These are phyloP conservation scores for Eimeria maxima DNA, from an alignment of 169 alveolate species.

Conservation along the genomic window DNA sequence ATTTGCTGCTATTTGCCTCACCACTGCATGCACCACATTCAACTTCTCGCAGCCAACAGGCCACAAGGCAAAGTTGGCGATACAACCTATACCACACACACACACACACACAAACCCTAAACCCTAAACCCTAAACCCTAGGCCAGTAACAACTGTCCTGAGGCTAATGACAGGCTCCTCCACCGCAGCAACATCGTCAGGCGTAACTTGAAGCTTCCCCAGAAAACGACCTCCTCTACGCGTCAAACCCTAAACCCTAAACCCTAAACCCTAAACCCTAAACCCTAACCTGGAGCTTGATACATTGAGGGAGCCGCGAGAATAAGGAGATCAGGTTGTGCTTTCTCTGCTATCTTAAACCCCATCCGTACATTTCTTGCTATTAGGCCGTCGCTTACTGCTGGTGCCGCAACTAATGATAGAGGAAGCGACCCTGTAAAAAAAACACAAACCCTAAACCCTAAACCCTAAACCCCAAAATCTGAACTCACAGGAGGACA, in stretches of 20 bases:
- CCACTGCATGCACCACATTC: background rate
- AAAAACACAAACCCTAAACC: slow-evolving; percentile 1
- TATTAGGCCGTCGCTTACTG: background rate
- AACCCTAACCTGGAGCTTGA: slow-evolving; percentile 37
- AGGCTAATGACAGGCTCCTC: too few relatives aligned
- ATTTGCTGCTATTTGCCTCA: too few relatives aligned
- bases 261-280: slow-evolving; percentile 49
- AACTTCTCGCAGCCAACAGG: slow-evolving; percentile 35
- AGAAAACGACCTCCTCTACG: background rate
- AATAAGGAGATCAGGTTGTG: background rate
- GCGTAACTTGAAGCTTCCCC: too few relatives aligned
- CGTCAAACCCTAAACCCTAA: slow-evolving; percentile 32
- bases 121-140: slow-evolving; percentile 24
- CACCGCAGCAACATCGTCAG: too few relatives aligned
- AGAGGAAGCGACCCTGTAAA: background rate
- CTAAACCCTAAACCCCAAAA: background rate
- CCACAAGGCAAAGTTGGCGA: slow-evolving; percentile 42
- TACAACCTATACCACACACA: slow-evolving; percentile 21
- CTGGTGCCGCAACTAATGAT: background rate
- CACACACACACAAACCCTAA: background rate
- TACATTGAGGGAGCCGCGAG: slow-evolving; percentile 18
- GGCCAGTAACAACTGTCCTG: background rate
- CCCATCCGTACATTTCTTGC: background rate
- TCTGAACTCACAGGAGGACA: too few relatives aligned
- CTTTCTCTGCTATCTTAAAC: background rate